Conservation (phyloP, 2,329 filamentous ascomycete species). For the Colletotrichum salicis region DNA sequence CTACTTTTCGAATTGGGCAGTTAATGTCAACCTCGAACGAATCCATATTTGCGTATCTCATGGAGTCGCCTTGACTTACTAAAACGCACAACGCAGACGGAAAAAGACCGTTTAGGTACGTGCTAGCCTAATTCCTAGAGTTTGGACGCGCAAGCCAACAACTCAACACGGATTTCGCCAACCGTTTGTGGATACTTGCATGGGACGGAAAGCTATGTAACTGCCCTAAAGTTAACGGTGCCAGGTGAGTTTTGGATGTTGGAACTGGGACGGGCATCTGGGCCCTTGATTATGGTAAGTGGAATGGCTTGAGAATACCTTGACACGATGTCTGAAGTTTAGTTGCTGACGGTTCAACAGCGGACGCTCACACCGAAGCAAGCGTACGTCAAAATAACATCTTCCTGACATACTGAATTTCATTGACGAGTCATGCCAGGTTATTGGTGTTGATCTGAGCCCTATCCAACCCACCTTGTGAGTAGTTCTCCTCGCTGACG, state of each 20-base stretch:
- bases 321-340: background rate
- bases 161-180: constrained; percentile 54
- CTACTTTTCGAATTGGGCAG: background rate
- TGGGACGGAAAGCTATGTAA: constrained; percentile 38
- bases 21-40: background rate
- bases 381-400: constrained; percentile 21
- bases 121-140: fast-evolving
- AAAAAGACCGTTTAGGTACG: constrained; percentile 29
- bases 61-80: background rate
- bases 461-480: constrained; percentile 52
- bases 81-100: background rate
- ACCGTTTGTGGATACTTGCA: constrained; percentile 61
- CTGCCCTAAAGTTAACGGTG: constrained; percentile 29
- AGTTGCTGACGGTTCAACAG: background rate
- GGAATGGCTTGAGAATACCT: background rate
- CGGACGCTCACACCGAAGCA: constrained; percentile 41
- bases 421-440: constrained; percentile 5
- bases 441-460: constrained; percentile 52
- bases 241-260: constrained; percentile 38
- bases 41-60: background rate
- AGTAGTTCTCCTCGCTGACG: fast-evolving
- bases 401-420: no score
- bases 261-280: constrained; percentile 43
- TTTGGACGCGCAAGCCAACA: background rate
- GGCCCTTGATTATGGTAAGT: constrained; percentile 53